Percentiles rank a stretch among this genome's conserved stretches.
These are phyloP conservation scores for Corynespora cassiicola DNA, from an alignment of 2,329 filamentous ascomycete genomes.

Conservation along the genomic window DNA sequence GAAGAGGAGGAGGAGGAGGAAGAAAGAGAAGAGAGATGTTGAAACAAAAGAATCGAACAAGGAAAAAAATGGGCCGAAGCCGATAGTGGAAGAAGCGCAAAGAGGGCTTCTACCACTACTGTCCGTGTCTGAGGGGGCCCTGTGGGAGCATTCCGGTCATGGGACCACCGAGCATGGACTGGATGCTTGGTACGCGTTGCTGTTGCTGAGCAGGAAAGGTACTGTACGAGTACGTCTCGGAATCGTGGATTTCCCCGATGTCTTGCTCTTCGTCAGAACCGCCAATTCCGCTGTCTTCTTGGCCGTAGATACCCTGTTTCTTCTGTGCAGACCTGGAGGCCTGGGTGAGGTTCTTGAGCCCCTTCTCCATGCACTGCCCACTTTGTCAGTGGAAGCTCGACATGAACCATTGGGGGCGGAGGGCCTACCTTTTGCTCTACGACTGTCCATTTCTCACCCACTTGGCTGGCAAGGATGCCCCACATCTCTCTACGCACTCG, in stretches of 20 bases:
- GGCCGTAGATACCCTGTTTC: constrained; percentile 61
- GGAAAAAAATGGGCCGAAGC: constrained; percentile 18
- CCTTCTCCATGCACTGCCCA: constrained; percentile 78
- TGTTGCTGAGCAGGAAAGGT: constrained; percentile 29
- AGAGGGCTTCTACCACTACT: too few species aligned
- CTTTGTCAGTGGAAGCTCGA: constrained; percentile 9
- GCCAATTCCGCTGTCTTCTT: constrained; percentile 75
- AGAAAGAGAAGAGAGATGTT: background rate
- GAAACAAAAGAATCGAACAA: constrained; percentile 15
- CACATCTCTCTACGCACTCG: constrained; percentile 81
- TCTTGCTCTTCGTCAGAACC: constrained; percentile 57
- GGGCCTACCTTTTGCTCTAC: constrained; percentile 78
- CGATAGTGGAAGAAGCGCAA: too few species aligned
- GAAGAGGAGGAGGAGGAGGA: background rate
- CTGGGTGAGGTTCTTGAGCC: constrained; percentile 79
- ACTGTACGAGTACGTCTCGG: constrained; percentile 22
- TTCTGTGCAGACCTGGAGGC: constrained; percentile 70
- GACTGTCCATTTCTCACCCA: constrained; percentile 65
- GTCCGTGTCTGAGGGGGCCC: too few species aligned
- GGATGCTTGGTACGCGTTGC: constrained; percentile 46
- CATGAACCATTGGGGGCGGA: constrained; percentile 11
- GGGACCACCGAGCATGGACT: constrained; percentile 44
- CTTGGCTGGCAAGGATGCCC: constrained; percentile 71
- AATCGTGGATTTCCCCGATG: constrained; percentile 28
- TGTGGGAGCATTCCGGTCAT: too few species aligned